A percentile compares a stretch with the other conserved stretches of the same genome.
phyloP scores from a whole-genome alignment of 1,284 basidiomycete species.

The Marasmius oreades region DNA sequence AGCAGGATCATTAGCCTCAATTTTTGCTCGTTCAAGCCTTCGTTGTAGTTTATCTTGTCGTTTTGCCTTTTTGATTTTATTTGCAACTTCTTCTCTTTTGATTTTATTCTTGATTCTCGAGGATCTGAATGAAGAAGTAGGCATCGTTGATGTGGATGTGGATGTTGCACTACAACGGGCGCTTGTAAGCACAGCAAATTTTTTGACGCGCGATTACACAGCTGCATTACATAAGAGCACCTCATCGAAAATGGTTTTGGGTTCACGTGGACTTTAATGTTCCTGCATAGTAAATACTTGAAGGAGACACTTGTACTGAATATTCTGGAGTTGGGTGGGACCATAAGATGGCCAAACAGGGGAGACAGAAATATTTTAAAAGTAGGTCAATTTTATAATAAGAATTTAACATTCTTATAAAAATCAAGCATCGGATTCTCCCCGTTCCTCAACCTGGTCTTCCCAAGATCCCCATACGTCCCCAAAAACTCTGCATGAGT shows the following conservation, averaged over 20 bases:
- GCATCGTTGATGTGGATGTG: constrained; percentile 33
- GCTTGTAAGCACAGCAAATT: no score
- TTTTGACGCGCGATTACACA: no score
- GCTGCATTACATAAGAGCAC: no score
- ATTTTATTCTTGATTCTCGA: constrained; percentile 80
- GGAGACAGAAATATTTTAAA: no score
- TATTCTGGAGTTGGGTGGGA: no score
- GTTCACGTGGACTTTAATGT: no score
- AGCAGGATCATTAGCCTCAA: constrained; percentile 67
- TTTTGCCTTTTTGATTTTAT: constrained; percentile 79
- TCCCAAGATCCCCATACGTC: constrained; percentile 72
- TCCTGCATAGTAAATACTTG: no score
- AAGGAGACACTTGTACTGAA: no score
- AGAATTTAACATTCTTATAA: constrained; percentile 87
- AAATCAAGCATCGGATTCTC: constrained; percentile 86
- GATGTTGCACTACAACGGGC: no score
- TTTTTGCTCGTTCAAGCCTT: constrained; percentile 71
- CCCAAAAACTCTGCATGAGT: constrained; percentile 85
- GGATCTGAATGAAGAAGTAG: constrained; percentile 53
- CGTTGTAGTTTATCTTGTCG: constrained; percentile 79
- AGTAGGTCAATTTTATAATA: constrained; percentile 69
- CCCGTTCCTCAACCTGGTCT: constrained; percentile 69
- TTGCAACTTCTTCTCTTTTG: constrained; percentile 74
- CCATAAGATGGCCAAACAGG: no score
- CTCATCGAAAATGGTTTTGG: no score